Conservation (phyloP, 306 rosid genomes). For the Trifolium dubium region DNA sequence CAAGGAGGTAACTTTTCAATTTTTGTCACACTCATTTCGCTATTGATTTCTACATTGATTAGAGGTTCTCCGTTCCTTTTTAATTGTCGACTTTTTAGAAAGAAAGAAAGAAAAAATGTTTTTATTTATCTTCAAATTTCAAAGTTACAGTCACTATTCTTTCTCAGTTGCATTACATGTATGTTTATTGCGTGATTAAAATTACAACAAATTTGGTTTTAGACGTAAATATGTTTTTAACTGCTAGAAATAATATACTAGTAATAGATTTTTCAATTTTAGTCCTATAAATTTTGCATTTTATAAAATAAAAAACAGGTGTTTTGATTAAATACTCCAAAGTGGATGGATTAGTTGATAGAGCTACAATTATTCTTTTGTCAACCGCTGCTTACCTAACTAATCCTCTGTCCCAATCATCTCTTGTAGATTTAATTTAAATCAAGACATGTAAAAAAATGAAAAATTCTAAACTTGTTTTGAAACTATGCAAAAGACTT, state of each 20-base stretch:
- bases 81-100: neutral
- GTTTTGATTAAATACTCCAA: neutral
- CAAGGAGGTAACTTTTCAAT: conserved; percentile 67
- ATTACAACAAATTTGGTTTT: neutral
- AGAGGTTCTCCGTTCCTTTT: neutral
- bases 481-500: conserved; percentile 5
- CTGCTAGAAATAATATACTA: too few species aligned
- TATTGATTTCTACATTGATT: neutral
- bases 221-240: too few species aligned
- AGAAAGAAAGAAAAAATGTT: neutral
- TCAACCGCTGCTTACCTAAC: conserved; percentile 37
- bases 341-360: neutral
- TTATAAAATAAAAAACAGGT: too few species aligned
- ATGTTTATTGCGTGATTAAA: neutral
- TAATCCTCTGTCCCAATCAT: neutral
- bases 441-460: neutral
- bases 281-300: neutral
- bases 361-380: conserved; percentile 14
- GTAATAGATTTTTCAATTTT: too few species aligned
- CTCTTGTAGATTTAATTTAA: conserved; percentile 6
- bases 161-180: neutral
- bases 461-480: neutral
- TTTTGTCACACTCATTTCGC: neutral
- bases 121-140: neutral
- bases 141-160: neutral